These are phyloP conservation scores for Populus pruinosa DNA, from an alignment of 345 rosid species.

Conservation along the genomic window DNA sequence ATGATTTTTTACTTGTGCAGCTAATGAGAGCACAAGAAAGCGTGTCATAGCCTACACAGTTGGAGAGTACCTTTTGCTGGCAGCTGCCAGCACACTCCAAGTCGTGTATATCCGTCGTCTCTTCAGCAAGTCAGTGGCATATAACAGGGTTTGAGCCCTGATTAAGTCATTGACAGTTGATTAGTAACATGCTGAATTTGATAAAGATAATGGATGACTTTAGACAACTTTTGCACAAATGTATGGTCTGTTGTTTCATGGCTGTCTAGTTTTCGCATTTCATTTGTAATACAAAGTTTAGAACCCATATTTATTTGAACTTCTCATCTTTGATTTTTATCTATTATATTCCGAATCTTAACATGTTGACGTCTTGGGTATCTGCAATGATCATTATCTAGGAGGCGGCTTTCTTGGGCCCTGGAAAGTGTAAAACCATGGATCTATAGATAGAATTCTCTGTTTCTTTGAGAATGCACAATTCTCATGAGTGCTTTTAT, in stretches of 20 bases:
- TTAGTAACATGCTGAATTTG: constrained; percentile 4
- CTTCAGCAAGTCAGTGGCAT: constrained; percentile 90
- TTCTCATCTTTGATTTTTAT: not conserved
- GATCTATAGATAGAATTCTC: not conserved
- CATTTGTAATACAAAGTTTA: not conserved
- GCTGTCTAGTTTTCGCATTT: constrained; percentile 5
- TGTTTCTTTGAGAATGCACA: not conserved
- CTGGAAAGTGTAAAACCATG: not conserved
- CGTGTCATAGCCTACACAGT: constrained; percentile 80
- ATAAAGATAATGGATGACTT: constrained; percentile 1
- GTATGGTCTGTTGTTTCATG: not conserved
- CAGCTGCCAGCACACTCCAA: constrained; percentile 66
- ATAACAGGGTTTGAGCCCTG: constrained; percentile 67
- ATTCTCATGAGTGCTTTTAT: no score
- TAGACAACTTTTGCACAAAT: not conserved
- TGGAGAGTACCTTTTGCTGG: constrained; percentile 72
- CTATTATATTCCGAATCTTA: not conserved
- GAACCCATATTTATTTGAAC: not conserved
- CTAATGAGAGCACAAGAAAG: constrained; percentile 89
- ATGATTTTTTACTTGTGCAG: constrained; percentile 39
- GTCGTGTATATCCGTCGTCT: constrained; percentile 81
- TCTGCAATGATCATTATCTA: not conserved
- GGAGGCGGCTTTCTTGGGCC: not conserved
- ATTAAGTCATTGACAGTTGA: not conserved
- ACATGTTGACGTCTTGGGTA: not conserved